phyloP scores from a whole-genome alignment of 169 alveolate species.

The Plasmodium relictum region DNA sequence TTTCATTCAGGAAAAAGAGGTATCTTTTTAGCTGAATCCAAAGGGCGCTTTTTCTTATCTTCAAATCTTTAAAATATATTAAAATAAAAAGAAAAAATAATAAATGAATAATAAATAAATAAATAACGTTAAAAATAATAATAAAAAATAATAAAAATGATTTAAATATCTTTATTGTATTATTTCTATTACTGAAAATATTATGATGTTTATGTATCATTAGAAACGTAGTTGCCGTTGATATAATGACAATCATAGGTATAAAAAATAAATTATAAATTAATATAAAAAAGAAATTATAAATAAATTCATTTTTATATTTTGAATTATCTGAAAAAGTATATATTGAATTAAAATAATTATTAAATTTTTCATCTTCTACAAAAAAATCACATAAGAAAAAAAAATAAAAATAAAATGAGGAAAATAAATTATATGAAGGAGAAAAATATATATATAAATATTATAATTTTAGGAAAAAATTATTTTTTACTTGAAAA shows the following conservation, averaged over 20 bases:
- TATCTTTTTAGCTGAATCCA: slow-evolving; percentile 16
- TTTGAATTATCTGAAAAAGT: slow-evolving; percentile 10
- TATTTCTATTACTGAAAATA: slow-evolving; percentile 13
- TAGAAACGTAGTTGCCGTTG: slow-evolving; percentile 37
- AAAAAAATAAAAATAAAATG: not conserved
- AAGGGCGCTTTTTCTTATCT: not conserved
- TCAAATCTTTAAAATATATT: slow-evolving; percentile 12
- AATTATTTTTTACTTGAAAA: slow-evolving; percentile 27
- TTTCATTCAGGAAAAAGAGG: slow-evolving; percentile 14
- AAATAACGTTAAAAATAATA: no score
- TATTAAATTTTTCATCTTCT: slow-evolving; percentile 8
- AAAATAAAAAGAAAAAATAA: not conserved
- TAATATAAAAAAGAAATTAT: slow-evolving; percentile 24
- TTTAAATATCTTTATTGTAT: no score
- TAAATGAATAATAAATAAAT: not conserved
- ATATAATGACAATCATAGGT: slow-evolving; percentile 53
- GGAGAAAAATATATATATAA: not conserved
- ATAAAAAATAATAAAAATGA: not conserved
- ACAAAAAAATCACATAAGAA: not conserved
- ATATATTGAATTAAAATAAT: slow-evolving; percentile 12
- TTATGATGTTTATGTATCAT: slow-evolving; percentile 15
- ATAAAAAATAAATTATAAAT: slow-evolving; percentile 37
- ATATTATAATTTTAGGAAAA: not conserved
- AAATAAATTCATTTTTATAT: slow-evolving; percentile 42
- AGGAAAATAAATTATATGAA: not conserved